Percentiles rank a stretch among this genome's conserved stretches.
phyloP scores from a whole-genome alignment of 208 protist species.

The Trypanosoma congolense region DNA sequence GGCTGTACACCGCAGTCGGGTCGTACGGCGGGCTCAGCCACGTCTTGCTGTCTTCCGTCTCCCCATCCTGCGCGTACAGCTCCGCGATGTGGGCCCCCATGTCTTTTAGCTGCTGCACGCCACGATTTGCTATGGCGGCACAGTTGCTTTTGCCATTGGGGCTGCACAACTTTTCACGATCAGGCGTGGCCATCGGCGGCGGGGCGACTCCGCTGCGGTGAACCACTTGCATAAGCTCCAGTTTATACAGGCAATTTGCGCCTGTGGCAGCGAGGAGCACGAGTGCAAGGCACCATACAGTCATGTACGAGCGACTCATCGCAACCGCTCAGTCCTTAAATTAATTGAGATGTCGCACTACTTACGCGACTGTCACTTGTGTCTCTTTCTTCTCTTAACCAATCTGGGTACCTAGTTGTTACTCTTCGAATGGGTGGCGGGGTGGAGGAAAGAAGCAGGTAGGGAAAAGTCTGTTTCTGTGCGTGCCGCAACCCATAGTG shows the following conservation, averaged over 20 bases:
- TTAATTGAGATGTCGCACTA: too few species aligned
- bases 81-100: constrained; percentile 16
- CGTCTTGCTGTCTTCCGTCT: neutral
- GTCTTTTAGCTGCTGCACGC: constrained; percentile 17
- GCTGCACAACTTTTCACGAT: constrained; percentile 19
- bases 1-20: constrained; percentile 2
- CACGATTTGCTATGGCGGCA: constrained; percentile 20
- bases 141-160: constrained; percentile 10
- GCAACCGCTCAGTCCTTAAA: too few species aligned
- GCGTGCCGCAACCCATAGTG: neutral
- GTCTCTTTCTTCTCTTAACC: constrained; percentile 2
- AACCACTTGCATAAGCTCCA: constrained; percentile 21
- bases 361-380: too few species aligned
- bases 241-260: constrained; percentile 19
- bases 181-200: constrained; percentile 7
- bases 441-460: too few species aligned
- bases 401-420: neutral
- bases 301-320: neutral
- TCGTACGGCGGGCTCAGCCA: constrained; percentile 14
- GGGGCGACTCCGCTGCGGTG: constrained; percentile 14
- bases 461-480: neutral
- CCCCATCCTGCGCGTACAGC: constrained; percentile 11
- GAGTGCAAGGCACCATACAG: constrained; percentile 11
- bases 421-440: constrained; percentile 19
- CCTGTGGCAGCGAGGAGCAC: constrained; percentile 17